Conservation (phyloP, 2,329 filamentous ascomycete species). For the Rosellinia necatrix region DNA sequence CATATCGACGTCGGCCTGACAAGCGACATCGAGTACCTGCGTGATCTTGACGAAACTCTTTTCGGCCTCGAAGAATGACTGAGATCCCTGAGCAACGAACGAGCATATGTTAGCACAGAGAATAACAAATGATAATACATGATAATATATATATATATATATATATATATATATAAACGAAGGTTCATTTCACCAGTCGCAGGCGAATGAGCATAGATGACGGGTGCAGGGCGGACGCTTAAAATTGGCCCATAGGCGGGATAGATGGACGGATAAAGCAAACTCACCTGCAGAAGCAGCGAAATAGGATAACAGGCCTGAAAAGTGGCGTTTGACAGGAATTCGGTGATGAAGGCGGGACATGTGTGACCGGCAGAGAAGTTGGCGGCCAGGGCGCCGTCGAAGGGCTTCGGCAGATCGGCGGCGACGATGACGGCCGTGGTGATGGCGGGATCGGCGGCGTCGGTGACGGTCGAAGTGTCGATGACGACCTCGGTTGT, state of each 20-base stretch:
- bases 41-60: conserved; percentile 74
- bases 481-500: conserved; percentile 42
- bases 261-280: neutral
- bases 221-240: too few relatives aligned
- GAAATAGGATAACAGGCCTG: conserved; percentile 81
- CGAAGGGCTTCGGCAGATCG: conserved; percentile 67
- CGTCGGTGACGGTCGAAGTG: conserved; percentile 37
- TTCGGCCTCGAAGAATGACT: conserved; percentile 79
- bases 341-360: conserved; percentile 67
- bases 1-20: conserved; percentile 65
- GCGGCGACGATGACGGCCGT: conserved; percentile 29
- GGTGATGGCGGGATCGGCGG: conserved; percentile 32
- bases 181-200: too few relatives aligned
- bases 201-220: too few relatives aligned
- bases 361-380: conserved; percentile 63
- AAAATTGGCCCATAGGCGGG: too few relatives aligned
- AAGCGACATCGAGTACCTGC: conserved; percentile 78
- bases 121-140: too few relatives aligned
- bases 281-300: conserved; percentile 74
- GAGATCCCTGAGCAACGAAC: conserved; percentile 66
- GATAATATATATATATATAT: too few relatives aligned
- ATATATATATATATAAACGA: too few relatives aligned
- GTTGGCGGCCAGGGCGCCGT: conserved; percentile 65
- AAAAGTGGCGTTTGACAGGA: conserved; percentile 70
- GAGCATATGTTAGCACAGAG: conserved; percentile 13